These are phyloP conservation scores for Lepiota subincarnata DNA, from an alignment of 768 basidiomycete genomes.

Conservation along the genomic window DNA sequence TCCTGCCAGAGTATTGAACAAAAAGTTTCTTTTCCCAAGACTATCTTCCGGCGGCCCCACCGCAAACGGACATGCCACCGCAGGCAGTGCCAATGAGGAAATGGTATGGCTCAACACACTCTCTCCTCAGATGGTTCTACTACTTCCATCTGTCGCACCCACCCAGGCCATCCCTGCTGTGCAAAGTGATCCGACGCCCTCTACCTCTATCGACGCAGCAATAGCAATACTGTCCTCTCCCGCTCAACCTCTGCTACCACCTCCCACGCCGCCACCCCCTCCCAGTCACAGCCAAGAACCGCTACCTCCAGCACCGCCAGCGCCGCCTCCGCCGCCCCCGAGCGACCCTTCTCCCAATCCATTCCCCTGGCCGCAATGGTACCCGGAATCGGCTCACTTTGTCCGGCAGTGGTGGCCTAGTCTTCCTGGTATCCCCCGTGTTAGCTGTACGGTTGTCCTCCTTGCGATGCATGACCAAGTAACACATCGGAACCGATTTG, in stretches of 20 bases:
- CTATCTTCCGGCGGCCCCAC: not conserved
- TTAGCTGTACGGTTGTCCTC: conserved; percentile 71
- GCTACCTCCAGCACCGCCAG: conserved; percentile 12
- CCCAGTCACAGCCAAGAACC: not conserved
- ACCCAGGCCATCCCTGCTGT: not conserved
- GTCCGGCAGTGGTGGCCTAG: conserved; percentile 82
- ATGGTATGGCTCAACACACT: conserved; percentile 4
- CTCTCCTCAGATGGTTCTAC: conserved; percentile 7
- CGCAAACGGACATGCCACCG: not conserved
- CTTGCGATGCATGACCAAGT: conserved; percentile 59
- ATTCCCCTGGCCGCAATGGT: conserved; percentile 65
- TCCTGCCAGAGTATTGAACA: conserved; percentile 44
- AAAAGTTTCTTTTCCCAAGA: conserved; percentile 48
- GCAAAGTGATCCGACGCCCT: not conserved
- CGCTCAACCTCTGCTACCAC: not conserved
- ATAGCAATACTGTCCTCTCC: not conserved
- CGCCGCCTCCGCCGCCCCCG: conserved; percentile 6
- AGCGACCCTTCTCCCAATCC: conserved; percentile 41
- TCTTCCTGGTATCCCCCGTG: conserved; percentile 54
- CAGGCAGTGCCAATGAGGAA: not conserved
- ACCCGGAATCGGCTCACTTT: conserved; percentile 71
- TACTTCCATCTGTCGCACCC: conserved; percentile 3
- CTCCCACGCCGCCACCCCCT: not conserved
- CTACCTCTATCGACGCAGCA: not conserved
- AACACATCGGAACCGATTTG: conserved; percentile 56